A percentile compares a stretch with the other conserved stretches of the same genome.
phyloP scores from a whole-genome alignment of 306 rosid species.

The Comarum palustre region DNA sequence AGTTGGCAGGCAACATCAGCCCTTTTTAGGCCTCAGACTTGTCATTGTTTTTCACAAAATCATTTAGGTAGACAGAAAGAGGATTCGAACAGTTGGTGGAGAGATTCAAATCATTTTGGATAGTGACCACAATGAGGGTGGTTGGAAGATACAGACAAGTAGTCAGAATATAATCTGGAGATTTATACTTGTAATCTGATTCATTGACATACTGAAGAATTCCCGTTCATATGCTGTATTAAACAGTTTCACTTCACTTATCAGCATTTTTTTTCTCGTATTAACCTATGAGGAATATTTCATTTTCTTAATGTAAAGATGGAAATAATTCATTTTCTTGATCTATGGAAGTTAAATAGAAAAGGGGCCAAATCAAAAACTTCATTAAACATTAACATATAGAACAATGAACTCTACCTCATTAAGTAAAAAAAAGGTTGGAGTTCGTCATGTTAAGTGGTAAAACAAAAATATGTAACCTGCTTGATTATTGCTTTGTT shows the following conservation, averaged over 20 bases:
- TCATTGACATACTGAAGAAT: background rate
- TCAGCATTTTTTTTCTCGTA: background rate
- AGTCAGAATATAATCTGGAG: background rate
- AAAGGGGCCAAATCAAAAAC: no score
- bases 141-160: background rate
- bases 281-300: background rate
- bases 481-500: no score
- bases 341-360: background rate
- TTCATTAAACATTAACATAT: no score
- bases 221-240: background rate
- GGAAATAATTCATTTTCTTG: background rate
- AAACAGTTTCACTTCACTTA: background rate
- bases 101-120: background rate
- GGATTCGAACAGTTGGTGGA: background rate
- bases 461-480: no score
- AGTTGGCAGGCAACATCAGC: conserved; percentile 61
- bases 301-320: background rate
- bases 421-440: no score
- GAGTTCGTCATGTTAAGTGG: no score
- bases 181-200: conserved; percentile 5
- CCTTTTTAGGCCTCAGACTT: conserved; percentile 52
- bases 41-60: background rate
- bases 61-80: background rate
- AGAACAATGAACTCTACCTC: no score
- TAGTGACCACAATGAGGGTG: background rate